These are phyloP conservation scores for Phytopythium chamaehyphon DNA, from an alignment of 352 stramenopile species.

Conservation along the genomic window DNA sequence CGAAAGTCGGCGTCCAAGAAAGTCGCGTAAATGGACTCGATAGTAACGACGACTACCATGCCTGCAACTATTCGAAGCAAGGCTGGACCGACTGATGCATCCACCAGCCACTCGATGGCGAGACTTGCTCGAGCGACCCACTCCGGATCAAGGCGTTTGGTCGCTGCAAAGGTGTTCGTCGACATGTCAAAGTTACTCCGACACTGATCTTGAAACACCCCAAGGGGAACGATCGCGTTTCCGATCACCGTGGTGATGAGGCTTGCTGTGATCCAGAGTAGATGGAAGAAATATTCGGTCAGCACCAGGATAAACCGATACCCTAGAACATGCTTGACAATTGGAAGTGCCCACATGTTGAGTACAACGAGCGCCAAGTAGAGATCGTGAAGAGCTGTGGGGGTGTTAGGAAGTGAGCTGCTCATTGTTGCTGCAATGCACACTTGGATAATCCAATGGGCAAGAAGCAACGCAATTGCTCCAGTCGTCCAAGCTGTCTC, in stretches of 20 bases:
- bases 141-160: conserved; percentile 1
- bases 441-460: conserved; percentile 2
- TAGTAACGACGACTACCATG: neutral
- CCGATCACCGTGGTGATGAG: conserved; percentile 3
- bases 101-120: neutral
- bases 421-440: conserved; percentile 3
- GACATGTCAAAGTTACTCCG: neutral
- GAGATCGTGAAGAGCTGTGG: conserved; percentile 1
- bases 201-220: conserved; percentile 6
- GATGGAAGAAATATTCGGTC: conserved; percentile 2
- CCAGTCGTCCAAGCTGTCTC: neutral
- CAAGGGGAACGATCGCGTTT: neutral
- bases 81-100: neutral
- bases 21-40: neutral
- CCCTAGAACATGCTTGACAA: neutral
- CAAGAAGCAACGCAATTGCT: neutral
- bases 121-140: conserved; percentile 3
- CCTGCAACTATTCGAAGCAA: conserved; percentile 1
- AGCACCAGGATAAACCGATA: too few species aligned
- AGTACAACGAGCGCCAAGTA: neutral
- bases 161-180: neutral
- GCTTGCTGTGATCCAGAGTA: conserved; percentile 1
- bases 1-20: neutral
- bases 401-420: neutral
- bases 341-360: conserved; percentile 3